Evolutionary conservation across 352 stramenopile species (phyloP), one percentile per base, ranked within the genome.

Genomic region (Thalassiosira oceanica): DNA sequence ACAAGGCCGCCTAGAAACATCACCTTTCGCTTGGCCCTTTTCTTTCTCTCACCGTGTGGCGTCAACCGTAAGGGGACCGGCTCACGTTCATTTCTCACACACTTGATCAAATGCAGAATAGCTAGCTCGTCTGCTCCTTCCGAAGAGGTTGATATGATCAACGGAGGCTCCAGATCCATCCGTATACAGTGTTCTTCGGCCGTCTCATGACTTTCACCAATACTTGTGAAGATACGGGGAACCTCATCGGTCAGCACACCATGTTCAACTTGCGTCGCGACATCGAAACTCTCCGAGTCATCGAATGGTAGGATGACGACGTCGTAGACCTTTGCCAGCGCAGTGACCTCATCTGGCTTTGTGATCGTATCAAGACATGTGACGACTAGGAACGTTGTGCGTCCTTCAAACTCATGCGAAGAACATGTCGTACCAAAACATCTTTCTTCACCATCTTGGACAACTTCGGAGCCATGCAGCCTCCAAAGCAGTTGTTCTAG

Each of bases 271-370:
- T 78, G 39, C 61, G 78, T 80, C 1, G 60, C 80, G 54, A 72
- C 70, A 5, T 67, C 43, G 31, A 84, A 77, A 72, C 77, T 88
- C 15, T 54, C 28, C 24, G 28, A 33, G 54, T 50, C 35, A 67
- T 89, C 78, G 71, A 87, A 89, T 28, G 65, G 57, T 21, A 89
- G 54, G 21, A 84, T 54, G 13, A 72, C 81, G 37, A 89, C 50
- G 46, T 89, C 81, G 54, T 80, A 89, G 13, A 52, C 48, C 35
- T n/a, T n/a, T n/a, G n/a, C n/a, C n/a, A n/a, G n/a, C n/a, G n/a
- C n/a, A n/a, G n/a, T n/a, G n/a, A n/a, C n/a, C n/a, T n/a, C n/a
- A n/a, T n/a, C n/a, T n/a, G n/a, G n/a, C n/a, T n/a, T n/a, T n/a
- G n/a, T n/a, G n/a, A n/a, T n/a, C n/a, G n/a, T n/a, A n/a, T n/a